Percentiles rank a stretch among this genome's conserved stretches.
phyloP scores from a whole-genome alignment of 306 rosid genomes.

The cucumber (Cucumis sativus) region DNA sequence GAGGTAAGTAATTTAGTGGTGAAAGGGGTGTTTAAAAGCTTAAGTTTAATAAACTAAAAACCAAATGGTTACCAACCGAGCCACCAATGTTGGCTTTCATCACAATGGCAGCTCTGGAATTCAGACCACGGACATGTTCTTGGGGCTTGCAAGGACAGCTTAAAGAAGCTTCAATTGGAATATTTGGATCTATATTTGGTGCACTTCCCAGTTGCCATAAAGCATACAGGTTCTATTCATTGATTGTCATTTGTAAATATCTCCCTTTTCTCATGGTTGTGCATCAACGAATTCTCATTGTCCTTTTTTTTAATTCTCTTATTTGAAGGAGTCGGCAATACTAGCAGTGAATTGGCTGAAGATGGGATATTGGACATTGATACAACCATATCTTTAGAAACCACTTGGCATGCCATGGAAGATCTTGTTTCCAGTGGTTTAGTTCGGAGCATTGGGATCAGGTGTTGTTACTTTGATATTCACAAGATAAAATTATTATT shows the following conservation, averaged over 20 bases:
- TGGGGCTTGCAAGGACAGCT: constrained; percentile 82
- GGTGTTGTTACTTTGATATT: constrained; percentile 23
- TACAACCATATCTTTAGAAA: constrained; percentile 67
- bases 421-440: constrained; percentile 70
- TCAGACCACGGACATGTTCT: constrained; percentile 87
- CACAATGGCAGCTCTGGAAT: constrained; percentile 84
- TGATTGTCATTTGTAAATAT: background rate
- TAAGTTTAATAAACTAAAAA: too few species aligned
- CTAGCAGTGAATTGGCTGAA: constrained; percentile 69
- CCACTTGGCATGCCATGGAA: constrained; percentile 95
- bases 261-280: background rate
- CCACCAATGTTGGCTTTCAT: background rate
- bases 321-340: constrained; percentile 68
- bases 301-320: background rate
- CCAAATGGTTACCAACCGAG: too few species aligned
- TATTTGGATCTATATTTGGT: constrained; percentile 79
- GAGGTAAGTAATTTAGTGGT: too few species aligned
- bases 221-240: constrained; percentile 47
- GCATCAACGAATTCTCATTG: background rate
- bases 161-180: constrained; percentile 68
- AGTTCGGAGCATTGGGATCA: constrained; percentile 92
- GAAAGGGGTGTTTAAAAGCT: too few species aligned
- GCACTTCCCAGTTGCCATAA: constrained; percentile 73
- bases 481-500: background rate
- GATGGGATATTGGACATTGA: constrained; percentile 86